Conservation (phyloP, 2,329 filamentous ascomycete genomes). For the Fusarium chaquense region DNA sequence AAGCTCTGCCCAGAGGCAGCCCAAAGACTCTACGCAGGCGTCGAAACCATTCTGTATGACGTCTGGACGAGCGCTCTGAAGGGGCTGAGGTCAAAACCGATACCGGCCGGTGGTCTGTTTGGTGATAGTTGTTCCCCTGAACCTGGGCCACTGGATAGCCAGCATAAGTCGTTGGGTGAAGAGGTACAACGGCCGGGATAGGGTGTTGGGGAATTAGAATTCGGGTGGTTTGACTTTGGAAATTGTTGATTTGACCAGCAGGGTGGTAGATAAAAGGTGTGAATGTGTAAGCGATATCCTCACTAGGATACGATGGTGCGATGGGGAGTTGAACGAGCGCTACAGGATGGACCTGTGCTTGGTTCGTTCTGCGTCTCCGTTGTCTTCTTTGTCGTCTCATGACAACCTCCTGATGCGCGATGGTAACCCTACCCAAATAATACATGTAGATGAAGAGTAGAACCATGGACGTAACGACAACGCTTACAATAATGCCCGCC, state of each 20-base stretch:
- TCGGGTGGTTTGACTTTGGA: not conserved
- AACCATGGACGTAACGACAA: slow-evolving; percentile 47
- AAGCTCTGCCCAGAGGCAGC: slow-evolving; percentile 52
- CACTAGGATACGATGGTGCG: slow-evolving; percentile 28
- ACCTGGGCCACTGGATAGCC: not conserved
- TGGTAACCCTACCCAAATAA: slow-evolving; percentile 48
- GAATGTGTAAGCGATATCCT: slow-evolving; percentile 35
- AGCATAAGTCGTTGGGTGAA: not conserved
- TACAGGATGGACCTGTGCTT: not conserved
- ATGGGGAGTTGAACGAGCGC: slow-evolving; percentile 33
- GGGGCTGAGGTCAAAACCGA: not conserved
- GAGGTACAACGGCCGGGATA: slow-evolving; percentile 10
- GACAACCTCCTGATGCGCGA: slow-evolving; percentile 28
- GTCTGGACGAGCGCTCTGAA: not conserved
- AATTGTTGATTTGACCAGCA: not conserved
- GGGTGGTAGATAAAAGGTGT: slow-evolving; percentile 35
- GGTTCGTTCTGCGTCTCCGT: not conserved
- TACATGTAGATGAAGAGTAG: slow-evolving; percentile 52
- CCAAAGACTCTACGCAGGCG: slow-evolving; percentile 46
- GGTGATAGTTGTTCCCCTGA: no score
- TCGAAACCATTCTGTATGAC: slow-evolving; percentile 47
- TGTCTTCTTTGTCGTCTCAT: slow-evolving; percentile 5
- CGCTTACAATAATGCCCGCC: slow-evolving; percentile 56
- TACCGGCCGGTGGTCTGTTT: not conserved
- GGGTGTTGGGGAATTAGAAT: slow-evolving; percentile 10